Base-by-base conservation (phyloP, 352 stramenopile genomes). In the Phytophthora citrophthora region DNA sequence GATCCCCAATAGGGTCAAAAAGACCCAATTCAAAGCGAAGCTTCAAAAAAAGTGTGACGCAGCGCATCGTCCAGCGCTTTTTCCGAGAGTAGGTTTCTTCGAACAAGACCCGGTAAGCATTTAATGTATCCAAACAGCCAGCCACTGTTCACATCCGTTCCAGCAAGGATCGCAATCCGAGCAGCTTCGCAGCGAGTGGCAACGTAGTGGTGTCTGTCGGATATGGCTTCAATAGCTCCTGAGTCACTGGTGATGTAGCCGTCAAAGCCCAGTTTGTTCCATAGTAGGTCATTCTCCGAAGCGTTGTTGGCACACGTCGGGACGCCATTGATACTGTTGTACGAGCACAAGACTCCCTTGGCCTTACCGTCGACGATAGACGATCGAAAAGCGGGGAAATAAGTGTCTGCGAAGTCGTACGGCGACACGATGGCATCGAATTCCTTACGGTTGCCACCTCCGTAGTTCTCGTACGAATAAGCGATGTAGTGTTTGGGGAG, bases 401-500 rank as follows among this genome's bases (percentile, higher is more conserved):
- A 50, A 1, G 43, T 36, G 24, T 50, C 43, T 34, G 43, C 43
- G 12, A 50, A 50, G 43, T 50, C 43, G 43, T 50, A 50, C 12
- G 43, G 43, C 8, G 43, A 50, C 24, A 50, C 43, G 23, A 50
- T 50, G 36, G 43, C 24, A 65, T 96, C 80, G 61, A 98, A 97
- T 45, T 81, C 70, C 61, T 90, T 81, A 29, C 89, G 79, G 31
- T 82, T 72, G 4, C 86, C 63, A 45, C 68, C 68, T 13, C 34
- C 75, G 53, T 87, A 87, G 54, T 77, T 58, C 9, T 90, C 86
- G 39, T 86, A 79, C 64, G 83, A 93, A 70, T 98, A 97, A 31
- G 88, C 93, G 26, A 89, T 75, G 77, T 87, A 98, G 77, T 98
- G 93, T 68, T 98, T 98, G 67, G 6, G 34, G 40, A 47, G 40